Percentiles rank a stretch among this genome's conserved stretches.
These are phyloP conservation scores for Cyphellophora europaea DNA, from an alignment of 2,329 filamentous ascomycete species.

Conservation along the genomic window DNA sequence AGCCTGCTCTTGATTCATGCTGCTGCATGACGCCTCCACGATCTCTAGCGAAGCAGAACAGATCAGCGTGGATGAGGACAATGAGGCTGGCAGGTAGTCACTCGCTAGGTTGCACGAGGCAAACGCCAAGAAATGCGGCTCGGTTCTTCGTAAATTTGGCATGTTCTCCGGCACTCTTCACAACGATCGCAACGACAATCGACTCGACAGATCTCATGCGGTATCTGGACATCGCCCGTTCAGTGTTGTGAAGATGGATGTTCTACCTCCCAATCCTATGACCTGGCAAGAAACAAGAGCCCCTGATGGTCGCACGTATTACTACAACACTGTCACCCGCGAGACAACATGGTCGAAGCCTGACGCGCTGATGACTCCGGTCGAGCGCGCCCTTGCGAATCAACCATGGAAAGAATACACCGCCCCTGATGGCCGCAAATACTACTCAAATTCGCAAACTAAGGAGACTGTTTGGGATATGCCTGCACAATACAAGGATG, in stretches of 20 bases:
- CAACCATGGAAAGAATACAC: slow-evolving; percentile 93
- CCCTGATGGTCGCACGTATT: slow-evolving; percentile 77
- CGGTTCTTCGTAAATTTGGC: no score
- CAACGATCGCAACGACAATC: no score
- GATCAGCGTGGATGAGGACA: no score
- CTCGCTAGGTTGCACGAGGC: no score
- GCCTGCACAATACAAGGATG: slow-evolving; percentile 71
- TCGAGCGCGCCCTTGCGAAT: slow-evolving; percentile 70
- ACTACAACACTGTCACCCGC: slow-evolving; percentile 80
- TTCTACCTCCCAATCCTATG: slow-evolving; percentile 40
- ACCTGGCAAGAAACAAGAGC: slow-evolving; percentile 76
- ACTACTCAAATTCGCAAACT: slow-evolving; percentile 90
- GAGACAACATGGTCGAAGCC: slow-evolving; percentile 93
- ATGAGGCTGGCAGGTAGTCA: no score
- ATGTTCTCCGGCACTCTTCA: no score
- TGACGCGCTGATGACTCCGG: slow-evolving; percentile 71
- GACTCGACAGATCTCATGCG: no score
- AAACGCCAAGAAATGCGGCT: no score
- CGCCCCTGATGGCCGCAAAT: slow-evolving; percentile 75
- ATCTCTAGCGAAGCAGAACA: no score
- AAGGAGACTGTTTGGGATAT: slow-evolving; percentile 93
- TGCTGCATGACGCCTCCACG: no score
- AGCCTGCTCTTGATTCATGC: slow-evolving; percentile 1
- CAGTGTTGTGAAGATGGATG: slow-evolving; percentile 56
- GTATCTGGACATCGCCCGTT: no score